Evolutionary conservation across 139 green algal genomes (phyloP), one percentile per base, ranked within the genome.

Genomic region (Nannochloris sp.): DNA sequence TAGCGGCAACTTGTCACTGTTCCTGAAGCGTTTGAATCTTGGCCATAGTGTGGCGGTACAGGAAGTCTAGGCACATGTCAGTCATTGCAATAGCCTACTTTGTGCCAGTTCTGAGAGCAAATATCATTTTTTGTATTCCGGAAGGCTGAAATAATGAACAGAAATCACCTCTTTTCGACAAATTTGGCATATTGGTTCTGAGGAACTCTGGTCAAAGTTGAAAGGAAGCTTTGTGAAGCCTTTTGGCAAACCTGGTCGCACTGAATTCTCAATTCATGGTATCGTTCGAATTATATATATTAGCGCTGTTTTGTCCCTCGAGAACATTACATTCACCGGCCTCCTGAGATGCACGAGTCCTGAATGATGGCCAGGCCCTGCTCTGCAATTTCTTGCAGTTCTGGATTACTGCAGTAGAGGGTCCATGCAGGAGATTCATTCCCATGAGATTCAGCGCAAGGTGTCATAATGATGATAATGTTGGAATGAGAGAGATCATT

Each of bases 351-450:
- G n/a, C n/a, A n/a, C n/a, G 46, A 0, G 46, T 51, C 6, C 46
- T 51, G 46, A 51, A 51, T 51, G 46, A 51, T 51, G 46, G 46
- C 46, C 10, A 51, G 46, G 46, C 46, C 46, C 46, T 25, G 46
- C 0, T 51, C 46, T 51, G 8, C 46, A 51, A 0, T 6, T 51
- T 51, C 46, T 51, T 51, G 46, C 46, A 51, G 46, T 6, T 51
- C 46, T 51, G 46, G 46, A 26, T 26, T 51, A 51, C 46, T 51
- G 46, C 46, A 51, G 46, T 25, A 51, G 46, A 51, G 46, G 25
- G 10, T 51, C 46, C 46, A 51, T 51, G 46, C 46, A 25, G 46
- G 46, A 51, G 46, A 51, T 51, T 51, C 46, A 51, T 51, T 23
- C 46, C 46, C 0, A 51, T 51, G 46, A 51, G 46, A 51, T 51